Conservation (phyloP, 148 eudicot genomes). For the Arbutus unedo region DNA sequence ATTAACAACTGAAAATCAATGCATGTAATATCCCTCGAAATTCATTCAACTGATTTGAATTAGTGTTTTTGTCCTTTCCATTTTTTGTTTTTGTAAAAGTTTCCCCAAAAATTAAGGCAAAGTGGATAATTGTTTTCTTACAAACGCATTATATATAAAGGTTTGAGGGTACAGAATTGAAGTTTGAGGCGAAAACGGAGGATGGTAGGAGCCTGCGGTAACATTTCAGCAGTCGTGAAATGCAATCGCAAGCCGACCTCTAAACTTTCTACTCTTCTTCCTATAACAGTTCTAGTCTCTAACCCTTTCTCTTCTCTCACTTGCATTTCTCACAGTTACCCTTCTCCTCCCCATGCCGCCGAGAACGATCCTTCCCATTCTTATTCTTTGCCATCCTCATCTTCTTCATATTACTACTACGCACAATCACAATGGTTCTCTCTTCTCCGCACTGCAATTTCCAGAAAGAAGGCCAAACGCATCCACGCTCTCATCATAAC, state of each 20-base stretch:
- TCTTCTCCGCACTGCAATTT: constrained; percentile 22
- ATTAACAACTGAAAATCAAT: too few relatives aligned
- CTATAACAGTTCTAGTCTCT: not conserved
- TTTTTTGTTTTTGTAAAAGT: too few relatives aligned
- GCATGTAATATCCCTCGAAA: too few relatives aligned
- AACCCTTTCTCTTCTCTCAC: too few relatives aligned
- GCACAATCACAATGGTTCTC: constrained; percentile 10
- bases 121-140: too few relatives aligned
- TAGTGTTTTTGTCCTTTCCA: too few relatives aligned
- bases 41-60: too few relatives aligned
- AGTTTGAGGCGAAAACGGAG: not conserved
- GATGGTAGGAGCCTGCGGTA: not conserved
- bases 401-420: not conserved
- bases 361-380: not conserved
- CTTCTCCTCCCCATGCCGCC: too few relatives aligned
- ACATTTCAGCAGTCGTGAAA: not conserved
- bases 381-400: not conserved
- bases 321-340: not conserved
- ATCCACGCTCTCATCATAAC: constrained; percentile 23
- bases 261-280: not conserved
- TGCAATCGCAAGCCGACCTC: not conserved
- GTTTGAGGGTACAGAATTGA: too few relatives aligned
- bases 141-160: too few relatives aligned
- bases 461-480: not conserved
- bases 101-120: too few relatives aligned